A percentile compares a stretch with the other conserved stretches of the same genome.
These are phyloP conservation scores for Monosporozyma yasuniensis DNA, from an alignment of 805 yeast species.

Conservation along the genomic window DNA sequence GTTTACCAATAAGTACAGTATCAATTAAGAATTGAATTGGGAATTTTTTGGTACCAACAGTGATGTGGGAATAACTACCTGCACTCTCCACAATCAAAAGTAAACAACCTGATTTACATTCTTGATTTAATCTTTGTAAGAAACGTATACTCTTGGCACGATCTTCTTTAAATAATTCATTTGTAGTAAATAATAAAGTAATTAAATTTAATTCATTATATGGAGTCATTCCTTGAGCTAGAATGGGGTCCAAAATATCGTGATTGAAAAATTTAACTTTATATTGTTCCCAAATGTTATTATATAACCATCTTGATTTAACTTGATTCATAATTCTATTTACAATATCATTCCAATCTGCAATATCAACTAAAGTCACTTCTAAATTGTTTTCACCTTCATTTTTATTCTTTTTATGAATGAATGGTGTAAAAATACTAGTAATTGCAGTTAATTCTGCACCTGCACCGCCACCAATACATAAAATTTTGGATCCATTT, in stretches of 20 bases:
- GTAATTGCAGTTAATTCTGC: constrained; percentile 63
- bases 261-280: constrained; percentile 27
- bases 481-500: constrained; percentile 35
- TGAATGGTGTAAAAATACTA: constrained; percentile 41
- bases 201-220: constrained; percentile 38
- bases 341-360: constrained; percentile 62
- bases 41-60: constrained; percentile 65
- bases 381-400: constrained; percentile 23
- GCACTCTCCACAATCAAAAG: constrained; percentile 78
- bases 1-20: constrained; percentile 52
- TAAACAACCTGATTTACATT: constrained; percentile 48
- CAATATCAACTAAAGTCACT: constrained; percentile 61
- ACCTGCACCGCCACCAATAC: constrained; percentile 88
- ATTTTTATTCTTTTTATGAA: constrained; percentile 11
- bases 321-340: constrained; percentile 37
- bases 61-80: constrained; percentile 77
- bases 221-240: constrained; percentile 9
- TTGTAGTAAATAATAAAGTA: constrained; percentile 76
- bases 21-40: constrained; percentile 79
- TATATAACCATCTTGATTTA: constrained; percentile 45
- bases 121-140: constrained; percentile 41
- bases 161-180: constrained; percentile 70
- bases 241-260: constrained; percentile 29
- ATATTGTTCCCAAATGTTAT: constrained; percentile 26
- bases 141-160: constrained; percentile 51